Evolutionary conservation across 768 basidiomycete species (phyloP).

Genomic region (Kwoniella sp.): DNA sequence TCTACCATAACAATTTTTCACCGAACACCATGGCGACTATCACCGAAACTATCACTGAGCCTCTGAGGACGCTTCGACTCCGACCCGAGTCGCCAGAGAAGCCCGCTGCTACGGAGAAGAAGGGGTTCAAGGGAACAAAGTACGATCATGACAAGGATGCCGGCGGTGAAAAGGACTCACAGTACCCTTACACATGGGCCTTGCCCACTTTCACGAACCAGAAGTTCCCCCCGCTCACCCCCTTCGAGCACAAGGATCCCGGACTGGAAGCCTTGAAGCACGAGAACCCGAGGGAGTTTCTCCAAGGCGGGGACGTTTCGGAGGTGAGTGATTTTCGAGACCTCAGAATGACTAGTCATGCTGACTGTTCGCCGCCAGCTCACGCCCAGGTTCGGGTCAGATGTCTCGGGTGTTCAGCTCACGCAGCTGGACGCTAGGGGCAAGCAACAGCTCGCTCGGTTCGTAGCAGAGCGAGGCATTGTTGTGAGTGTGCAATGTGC

Average conservation of each 20-base stretch:
- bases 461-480: conserved; percentile 50
- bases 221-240: conserved; percentile 68
- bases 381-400: conserved; percentile 74
- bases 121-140: conserved; percentile 12
- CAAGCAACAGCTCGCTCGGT: conserved; percentile 54
- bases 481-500: conserved; percentile 29
- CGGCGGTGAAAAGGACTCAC: conserved; percentile 1
- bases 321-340: conserved; percentile 3
- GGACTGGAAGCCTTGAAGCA: conserved; percentile 67
- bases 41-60: conserved; percentile 22
- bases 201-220: conserved; percentile 69
- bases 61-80: conserved; percentile 7
- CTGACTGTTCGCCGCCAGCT: conserved; percentile 47
- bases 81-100: conserved; percentile 20
- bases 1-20: background rate
- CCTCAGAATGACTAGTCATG: background rate
- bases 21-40: conserved; percentile 15
- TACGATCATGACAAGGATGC: conserved; percentile 23
- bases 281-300: conserved; percentile 69
- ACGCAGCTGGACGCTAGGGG: conserved; percentile 64
- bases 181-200: conserved; percentile 70
- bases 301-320: conserved; percentile 60
- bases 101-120: background rate
- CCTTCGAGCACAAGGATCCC: conserved; percentile 78
- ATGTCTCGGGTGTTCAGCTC: conserved; percentile 72